A percentile compares a stretch with the other conserved stretches of the same genome.
phyloP scores from a whole-genome alignment of 2,329 filamentous ascomycete genomes.

The Fusarium kyushuense region DNA sequence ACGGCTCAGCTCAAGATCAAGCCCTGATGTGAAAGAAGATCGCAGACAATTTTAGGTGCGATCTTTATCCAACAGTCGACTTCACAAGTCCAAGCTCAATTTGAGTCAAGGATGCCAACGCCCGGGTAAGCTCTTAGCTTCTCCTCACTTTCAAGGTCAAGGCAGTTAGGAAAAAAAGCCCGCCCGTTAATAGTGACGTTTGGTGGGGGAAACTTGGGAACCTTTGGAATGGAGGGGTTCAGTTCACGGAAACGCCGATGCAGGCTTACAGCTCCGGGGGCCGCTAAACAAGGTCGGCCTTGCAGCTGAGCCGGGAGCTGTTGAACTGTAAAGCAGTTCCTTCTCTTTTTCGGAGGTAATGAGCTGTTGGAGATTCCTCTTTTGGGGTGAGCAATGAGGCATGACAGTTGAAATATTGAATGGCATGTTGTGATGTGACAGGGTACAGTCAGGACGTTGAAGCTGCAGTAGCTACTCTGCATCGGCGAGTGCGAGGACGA shows the following conservation, averaged over 20 bases:
- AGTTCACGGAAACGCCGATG: constrained; percentile 41
- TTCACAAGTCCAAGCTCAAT: constrained; percentile 14
- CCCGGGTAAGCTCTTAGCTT: constrained; percentile 4
- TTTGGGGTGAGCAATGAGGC: constrained; percentile 6
- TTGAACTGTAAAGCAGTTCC: neutral
- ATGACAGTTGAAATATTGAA: constrained; percentile 11
- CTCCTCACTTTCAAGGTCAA: neutral
- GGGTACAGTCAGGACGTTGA: neutral
- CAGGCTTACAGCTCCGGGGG: constrained; percentile 31
- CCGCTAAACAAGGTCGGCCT: constrained; percentile 29
- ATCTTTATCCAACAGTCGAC: neutral
- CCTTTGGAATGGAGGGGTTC: constrained; percentile 7
- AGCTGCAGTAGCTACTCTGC: constrained; percentile 16
- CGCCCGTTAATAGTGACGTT: constrained; percentile 26
- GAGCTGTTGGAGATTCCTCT: constrained; percentile 16
- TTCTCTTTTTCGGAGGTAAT: neutral
- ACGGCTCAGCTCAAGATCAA: constrained; percentile 23
- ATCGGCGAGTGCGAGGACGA: constrained; percentile 36
- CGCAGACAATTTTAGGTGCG: constrained; percentile 1
- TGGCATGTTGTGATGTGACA: constrained; percentile 6
- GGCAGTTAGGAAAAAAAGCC: constrained; percentile 2
- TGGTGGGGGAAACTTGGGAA: constrained; percentile 7
- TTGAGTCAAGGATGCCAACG: constrained; percentile 6
- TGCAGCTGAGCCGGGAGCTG: constrained; percentile 41
- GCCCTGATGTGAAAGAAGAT: constrained; percentile 13